Evolutionary conservation across 2,329 filamentous ascomycete genomes (phyloP).

Genomic region (Colletotrichum neosansevieriae): DNA sequence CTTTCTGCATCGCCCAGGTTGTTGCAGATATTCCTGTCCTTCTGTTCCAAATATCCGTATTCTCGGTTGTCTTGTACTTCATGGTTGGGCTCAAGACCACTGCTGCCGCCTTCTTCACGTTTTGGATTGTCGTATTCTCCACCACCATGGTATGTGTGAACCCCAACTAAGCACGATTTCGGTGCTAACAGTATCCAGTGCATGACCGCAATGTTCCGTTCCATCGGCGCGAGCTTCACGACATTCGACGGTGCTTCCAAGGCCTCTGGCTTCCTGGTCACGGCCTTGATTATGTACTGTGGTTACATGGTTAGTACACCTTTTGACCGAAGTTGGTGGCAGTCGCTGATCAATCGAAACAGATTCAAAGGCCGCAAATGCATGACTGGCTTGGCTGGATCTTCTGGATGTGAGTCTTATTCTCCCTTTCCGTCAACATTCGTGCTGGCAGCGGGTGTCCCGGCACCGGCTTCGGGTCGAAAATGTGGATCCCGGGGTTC

Average conservation of each 20-base stretch:
- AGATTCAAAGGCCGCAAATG: constrained; percentile 70
- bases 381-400: constrained; percentile 74
- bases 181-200: constrained; percentile 46
- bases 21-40: constrained; percentile 67
- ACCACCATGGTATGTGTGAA: constrained; percentile 61
- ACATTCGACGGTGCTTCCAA: constrained; percentile 72
- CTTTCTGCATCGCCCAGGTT: constrained; percentile 69
- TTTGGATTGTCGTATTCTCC: constrained; percentile 65
- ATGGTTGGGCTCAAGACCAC: constrained; percentile 68
- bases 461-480: too few species aligned
- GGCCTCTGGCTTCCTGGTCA: constrained; percentile 62
- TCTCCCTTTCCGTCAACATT: not conserved
- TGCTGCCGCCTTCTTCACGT: constrained; percentile 71
- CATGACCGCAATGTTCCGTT: constrained; percentile 70
- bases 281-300: constrained; percentile 69
- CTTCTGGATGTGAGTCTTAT: constrained; percentile 54
- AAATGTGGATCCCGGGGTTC: too few species aligned
- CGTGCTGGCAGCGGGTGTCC: too few species aligned
- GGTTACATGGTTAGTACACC: constrained; percentile 62
- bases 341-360: too few species aligned
- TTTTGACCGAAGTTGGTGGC: too few species aligned
- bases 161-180: accelerated
- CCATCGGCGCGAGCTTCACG: constrained; percentile 65
- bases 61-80: constrained; percentile 72
- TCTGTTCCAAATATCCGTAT: constrained; percentile 68